These are phyloP conservation scores for Panicum hallii DNA, from an alignment of 202 grass and related monocot genomes.

Conservation along the genomic window DNA sequence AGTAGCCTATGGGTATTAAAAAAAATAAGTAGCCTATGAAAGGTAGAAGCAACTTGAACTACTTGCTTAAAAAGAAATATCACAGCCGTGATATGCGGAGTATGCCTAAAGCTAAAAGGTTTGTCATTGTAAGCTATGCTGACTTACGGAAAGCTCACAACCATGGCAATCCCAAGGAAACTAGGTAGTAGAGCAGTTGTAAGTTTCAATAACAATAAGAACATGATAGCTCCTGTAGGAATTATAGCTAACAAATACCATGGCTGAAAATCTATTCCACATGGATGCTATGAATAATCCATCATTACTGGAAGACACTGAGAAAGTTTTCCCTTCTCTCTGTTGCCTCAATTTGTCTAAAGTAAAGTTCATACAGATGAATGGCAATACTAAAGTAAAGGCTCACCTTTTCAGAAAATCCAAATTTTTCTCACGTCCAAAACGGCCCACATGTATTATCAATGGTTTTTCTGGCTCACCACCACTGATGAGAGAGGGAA, in stretches of 20 bases:
- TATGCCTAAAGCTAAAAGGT: conserved; percentile 21
- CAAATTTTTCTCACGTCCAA: conserved; percentile 96
- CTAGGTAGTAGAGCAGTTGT: not conserved
- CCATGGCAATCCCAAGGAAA: not conserved
- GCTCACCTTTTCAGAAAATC: conserved; percentile 94
- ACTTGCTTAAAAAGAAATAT: conserved; percentile 24
- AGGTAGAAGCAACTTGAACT: not conserved
- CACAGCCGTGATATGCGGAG: not conserved
- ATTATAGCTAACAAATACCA: conserved; percentile 33
- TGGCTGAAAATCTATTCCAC: conserved; percentile 30
- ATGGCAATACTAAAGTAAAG: not conserved
- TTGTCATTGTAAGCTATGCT: not conserved
- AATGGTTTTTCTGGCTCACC: conserved; percentile 95
- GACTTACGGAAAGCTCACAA: conserved; percentile 27
- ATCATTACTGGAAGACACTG: not conserved
- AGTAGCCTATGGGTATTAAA: not conserved
- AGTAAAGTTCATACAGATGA: not conserved
- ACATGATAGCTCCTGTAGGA: conserved; percentile 13
- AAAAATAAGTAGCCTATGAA: conserved; percentile 19
- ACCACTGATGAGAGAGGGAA: conserved; percentile 53
- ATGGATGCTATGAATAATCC: conserved; percentile 15
- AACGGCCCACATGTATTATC: conserved; percentile 95
- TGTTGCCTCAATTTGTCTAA: not conserved
- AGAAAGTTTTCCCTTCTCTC: conserved; percentile 12
- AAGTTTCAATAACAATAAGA: conserved; percentile 29